Base-by-base conservation (phyloP, 805 yeast species). In the Jamesozyma piceae region DNA sequence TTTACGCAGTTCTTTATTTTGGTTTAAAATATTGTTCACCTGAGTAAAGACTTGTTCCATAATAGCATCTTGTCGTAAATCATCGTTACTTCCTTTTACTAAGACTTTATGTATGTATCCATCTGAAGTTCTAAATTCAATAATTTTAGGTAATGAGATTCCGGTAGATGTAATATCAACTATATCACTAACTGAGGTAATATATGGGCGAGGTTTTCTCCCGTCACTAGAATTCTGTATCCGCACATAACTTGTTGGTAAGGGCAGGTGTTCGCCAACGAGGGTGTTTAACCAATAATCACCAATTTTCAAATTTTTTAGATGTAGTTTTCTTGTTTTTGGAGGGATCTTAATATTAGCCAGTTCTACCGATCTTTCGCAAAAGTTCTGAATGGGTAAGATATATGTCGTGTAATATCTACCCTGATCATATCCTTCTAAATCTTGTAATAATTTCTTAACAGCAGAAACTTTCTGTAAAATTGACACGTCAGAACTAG, bases 41-140 rank as follows among this genome's bases (percentile, higher is more conserved):
- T 88, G 85, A 18, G 74, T 82, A 60, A 94, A 92, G 1, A 90
- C 97, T 58, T 92, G 97, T 59, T 90, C 94, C 98, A 92, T 94
- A 43, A 92, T 86, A 0, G 95, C 84, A 64, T 92, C 99, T 63
- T 94, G 98, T 40, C 97, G 68, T 41, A 92, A 66, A 63, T 92
- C 98, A 63, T 92, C 98, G 9, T 85, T 73, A 5, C 95, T 88
- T 21, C 86, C 86, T 57, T 92, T 92, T 49, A 89, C 64, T 17
- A 92, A 66, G 56, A 82, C 72, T 43, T 69, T 75, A 45, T 75
- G 80, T 0, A 44, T 53, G 0, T 60, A 48, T 0, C 97, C 97
- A 53, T 78, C 73, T 0, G 79, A 69, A 14, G 80, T 61, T 0
- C 37, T 40, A 41, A 84, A 64, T 1, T 65, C 72, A 40, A 80